A percentile compares a stretch with the other conserved stretches of the same genome.
Conservation (phyloP, 805 yeast species). For the Pichia rugopelliculosa region DNA sequence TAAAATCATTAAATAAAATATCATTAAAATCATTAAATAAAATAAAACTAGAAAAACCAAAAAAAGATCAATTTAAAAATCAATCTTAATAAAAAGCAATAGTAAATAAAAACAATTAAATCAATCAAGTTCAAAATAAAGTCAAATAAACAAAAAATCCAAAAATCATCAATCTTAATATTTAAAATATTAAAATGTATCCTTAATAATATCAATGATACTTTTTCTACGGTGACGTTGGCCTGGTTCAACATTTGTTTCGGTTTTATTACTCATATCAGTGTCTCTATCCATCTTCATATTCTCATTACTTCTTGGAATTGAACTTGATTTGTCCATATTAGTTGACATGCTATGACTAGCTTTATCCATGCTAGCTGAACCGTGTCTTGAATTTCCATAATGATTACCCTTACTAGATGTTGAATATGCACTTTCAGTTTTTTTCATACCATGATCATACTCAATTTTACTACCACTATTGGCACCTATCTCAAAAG, state of each 20-base stretch:
- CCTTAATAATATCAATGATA: conserved; percentile 8
- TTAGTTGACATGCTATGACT: background rate
- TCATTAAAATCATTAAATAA: too few species aligned
- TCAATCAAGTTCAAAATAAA: background rate
- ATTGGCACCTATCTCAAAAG: too few species aligned
- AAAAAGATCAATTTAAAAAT: background rate
- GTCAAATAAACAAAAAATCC: background rate
- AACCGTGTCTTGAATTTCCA: too few species aligned
- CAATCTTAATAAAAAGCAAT: background rate
- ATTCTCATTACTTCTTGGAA: too few species aligned
- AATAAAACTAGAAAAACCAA: too few species aligned
- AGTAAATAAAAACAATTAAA: background rate
- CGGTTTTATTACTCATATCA: too few species aligned
- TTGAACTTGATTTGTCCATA: too few species aligned
- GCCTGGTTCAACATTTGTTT: too few species aligned
- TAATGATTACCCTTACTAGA: background rate
- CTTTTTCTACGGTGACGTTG: conserved; percentile 5
- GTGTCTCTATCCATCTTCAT: too few species aligned
- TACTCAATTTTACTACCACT: too few species aligned
- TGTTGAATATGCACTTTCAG: background rate
- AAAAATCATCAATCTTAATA: background rate
- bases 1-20: too few species aligned
- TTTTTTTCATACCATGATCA: background rate
- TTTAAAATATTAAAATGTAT: conserved; percentile 1
- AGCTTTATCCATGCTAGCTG: background rate